A percentile compares a stretch with the other conserved stretches of the same genome.
Conservation (phyloP, 192 early-diverging fungal species). For the Coemansia sp. region DNA sequence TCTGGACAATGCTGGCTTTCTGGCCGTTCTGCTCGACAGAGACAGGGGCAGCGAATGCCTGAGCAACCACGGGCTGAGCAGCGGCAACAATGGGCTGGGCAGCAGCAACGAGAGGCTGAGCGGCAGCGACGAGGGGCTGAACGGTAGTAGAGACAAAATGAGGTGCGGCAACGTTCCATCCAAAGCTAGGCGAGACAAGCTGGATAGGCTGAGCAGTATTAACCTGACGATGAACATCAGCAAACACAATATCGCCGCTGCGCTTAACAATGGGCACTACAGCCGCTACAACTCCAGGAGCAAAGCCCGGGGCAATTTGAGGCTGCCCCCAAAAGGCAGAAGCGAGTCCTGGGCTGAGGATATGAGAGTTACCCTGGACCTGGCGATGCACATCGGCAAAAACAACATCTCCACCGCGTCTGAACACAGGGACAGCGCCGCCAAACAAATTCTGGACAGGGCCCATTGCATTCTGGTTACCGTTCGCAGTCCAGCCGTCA, state of each 20-base stretch:
- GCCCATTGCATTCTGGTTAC: conserved; percentile 44
- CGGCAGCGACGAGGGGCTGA: conserved; percentile 3
- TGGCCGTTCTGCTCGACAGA: conserved; percentile 29
- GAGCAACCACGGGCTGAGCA: conserved; percentile 13
- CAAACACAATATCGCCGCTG: conserved; percentile 39
- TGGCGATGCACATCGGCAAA: conserved; percentile 54
- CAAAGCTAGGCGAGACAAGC: conserved; percentile 11
- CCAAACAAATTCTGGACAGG: conserved; percentile 54
- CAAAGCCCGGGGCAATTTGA: conserved; percentile 14
- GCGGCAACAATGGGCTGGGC: conserved; percentile 7
- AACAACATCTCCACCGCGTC: conserved; percentile 43
- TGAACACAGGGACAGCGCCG: conserved; percentile 17
- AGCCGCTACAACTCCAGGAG: conserved; percentile 1
- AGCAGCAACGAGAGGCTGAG: conserved; percentile 4
- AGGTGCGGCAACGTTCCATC: conserved; percentile 8
- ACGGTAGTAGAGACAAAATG: conserved; percentile 17
- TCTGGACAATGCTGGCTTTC: conserved; percentile 31
- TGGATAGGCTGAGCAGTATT: conserved; percentile 17
- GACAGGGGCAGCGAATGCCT: conserved; percentile 11
- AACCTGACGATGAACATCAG: conserved; percentile 40
- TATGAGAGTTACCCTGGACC: conserved; percentile 11
- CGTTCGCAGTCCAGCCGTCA: conserved; percentile 55
- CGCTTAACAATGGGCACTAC: conserved; percentile 29
- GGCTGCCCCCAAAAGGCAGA: conserved; percentile 12
- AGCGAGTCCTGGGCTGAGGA: conserved; percentile 20